Base-by-base conservation (phyloP, 2,329 filamentous ascomycete species). In the Ustulina deusta region DNA sequence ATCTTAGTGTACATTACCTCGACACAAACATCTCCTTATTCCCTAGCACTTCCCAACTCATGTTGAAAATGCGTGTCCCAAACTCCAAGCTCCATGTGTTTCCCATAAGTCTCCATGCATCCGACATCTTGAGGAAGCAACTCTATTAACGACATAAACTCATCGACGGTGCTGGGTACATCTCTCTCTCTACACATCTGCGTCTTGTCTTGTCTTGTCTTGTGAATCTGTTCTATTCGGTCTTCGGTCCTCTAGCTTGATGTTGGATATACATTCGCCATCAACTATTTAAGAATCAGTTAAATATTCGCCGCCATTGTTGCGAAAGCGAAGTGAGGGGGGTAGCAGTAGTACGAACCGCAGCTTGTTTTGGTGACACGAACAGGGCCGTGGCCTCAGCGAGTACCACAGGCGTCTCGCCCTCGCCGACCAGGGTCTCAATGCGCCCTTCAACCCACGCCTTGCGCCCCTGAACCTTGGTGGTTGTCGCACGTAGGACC, bases 391-490 rank as follows among this genome's bases (percentile, higher is more conserved):
- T 91, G 0, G 93, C 95, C 81, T 97, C 93, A 7, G 91, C 93
- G 66, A 97, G 79, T 55, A 94, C 85, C 17, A 85, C 81, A 0
- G 90, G 89, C 73, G 85, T 83, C 79, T 90, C 86, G 9, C 88
- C 88, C 38, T 89, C 84, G 73, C 82, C 83, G 29, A 85, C 87
- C 68, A 98, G 81, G 63, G 93, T 90, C 85, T 97, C 94, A 74
- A 98, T 90, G 73, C 89, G 87, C 1, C 93, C 96, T 81, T 92
- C 91, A 0, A 97, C 93, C 93, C 93, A 97, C 13, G 94, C 95
- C 83, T 98, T 98, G 69, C 96, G 86, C 0, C 96, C 95, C 77
- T 98, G 94, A 1, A 95, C 92, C 82, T 91, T 94, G 10, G 88
- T 90, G 22, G 94, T 97, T 77, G 89, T 87, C 3, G 93, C 94